Percentiles rank a stretch among this genome's conserved stretches.
phyloP scores from a whole-genome alignment of 139 green algal species.

The Astrephomene gubernaculifera region DNA sequence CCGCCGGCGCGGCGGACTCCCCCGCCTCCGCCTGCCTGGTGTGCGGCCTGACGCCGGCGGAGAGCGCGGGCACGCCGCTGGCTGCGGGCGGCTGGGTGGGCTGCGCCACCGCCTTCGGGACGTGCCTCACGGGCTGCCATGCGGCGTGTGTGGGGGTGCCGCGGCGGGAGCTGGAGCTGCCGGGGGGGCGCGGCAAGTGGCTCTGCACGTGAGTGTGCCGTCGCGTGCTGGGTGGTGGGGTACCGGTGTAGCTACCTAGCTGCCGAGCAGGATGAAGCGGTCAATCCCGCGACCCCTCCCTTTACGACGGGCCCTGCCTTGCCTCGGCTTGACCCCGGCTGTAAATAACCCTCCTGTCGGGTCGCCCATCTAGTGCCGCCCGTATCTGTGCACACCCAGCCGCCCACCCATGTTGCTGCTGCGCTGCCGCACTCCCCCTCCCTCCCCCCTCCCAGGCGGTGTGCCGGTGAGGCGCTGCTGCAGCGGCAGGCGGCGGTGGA shows the following conservation, averaged over 20 bases:
- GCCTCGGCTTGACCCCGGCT: too few relatives aligned
- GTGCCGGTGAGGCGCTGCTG: background rate
- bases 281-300: too few relatives aligned
- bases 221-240: too few relatives aligned
- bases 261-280: too few relatives aligned
- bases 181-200: conserved; percentile 5
- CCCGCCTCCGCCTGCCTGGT: conserved; percentile 3
- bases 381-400: too few relatives aligned
- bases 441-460: background rate
- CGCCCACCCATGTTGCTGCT: background rate
- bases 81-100: conserved; percentile 24
- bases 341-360: too few relatives aligned
- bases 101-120: conserved; percentile 4
- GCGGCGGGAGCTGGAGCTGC: background rate
- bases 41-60: background rate
- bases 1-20: background rate
- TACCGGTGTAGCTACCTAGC: too few relatives aligned
- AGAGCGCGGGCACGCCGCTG: background rate
- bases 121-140: conserved; percentile 17
- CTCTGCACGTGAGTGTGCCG: conserved; percentile 16
- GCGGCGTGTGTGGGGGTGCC: conserved; percentile 9
- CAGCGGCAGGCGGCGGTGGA: conserved; percentile 27
- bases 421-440: background rate
- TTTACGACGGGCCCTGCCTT: too few relatives aligned
- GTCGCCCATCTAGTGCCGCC: too few relatives aligned